phyloP scores from a whole-genome alignment of 345 rosid species.

The Hypericum perforatum region DNA sequence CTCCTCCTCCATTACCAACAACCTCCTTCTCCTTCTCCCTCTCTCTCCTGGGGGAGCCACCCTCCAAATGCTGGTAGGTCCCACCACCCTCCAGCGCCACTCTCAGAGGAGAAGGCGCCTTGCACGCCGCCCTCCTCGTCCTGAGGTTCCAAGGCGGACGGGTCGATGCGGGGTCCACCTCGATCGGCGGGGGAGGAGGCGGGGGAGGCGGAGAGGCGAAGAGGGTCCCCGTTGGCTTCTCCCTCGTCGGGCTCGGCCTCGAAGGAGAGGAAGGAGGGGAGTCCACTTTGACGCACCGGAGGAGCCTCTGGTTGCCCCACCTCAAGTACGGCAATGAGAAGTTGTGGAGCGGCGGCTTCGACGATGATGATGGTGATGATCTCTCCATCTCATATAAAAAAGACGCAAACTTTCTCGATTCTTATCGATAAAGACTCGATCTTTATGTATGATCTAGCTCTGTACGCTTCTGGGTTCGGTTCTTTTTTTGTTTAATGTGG shows the following conservation, averaged over 20 bases:
- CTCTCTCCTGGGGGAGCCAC: too few species aligned
- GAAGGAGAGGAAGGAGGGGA: slow-evolving; percentile 2
- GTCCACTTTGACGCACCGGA: slow-evolving; percentile 39
- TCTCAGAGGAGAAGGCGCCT: background rate
- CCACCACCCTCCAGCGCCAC: too few species aligned
- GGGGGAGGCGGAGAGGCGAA: background rate
- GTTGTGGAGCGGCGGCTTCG: slow-evolving; percentile 45
- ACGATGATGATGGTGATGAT: slow-evolving; percentile 13
- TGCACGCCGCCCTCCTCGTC: slow-evolving; percentile 3
- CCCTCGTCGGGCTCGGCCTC: background rate
- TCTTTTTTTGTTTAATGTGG: slow-evolving; percentile 1
- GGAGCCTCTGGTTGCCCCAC: slow-evolving; percentile 49
- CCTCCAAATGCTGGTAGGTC: too few species aligned
- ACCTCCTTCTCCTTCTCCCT: background rate
- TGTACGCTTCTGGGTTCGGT: background rate
- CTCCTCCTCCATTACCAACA: slow-evolving; percentile 2
- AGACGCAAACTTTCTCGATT: background rate
- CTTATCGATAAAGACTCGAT: too few species aligned
- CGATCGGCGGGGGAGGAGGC: background rate
- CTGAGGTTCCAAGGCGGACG: slow-evolving; percentile 2
- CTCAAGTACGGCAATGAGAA: slow-evolving; percentile 47
- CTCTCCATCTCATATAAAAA: background rate
- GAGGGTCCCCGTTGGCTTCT: background rate
- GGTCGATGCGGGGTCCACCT: background rate
- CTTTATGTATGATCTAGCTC: too few species aligned